Base-by-base conservation (phyloP, 108 stramenopile species). In the Phaeodactylum tricornutum region DNA sequence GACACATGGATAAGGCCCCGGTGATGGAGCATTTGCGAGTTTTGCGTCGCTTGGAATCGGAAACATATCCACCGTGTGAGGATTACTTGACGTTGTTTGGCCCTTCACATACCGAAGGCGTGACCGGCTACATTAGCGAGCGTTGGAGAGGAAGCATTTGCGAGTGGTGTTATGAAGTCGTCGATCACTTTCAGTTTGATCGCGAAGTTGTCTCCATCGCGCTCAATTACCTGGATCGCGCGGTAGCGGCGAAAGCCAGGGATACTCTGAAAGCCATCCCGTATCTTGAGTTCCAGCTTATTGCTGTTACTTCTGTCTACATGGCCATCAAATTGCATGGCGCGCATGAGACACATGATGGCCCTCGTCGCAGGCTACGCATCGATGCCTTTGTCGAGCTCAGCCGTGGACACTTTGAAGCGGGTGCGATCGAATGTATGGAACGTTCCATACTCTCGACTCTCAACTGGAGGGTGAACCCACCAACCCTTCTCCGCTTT, bases 271-370 rank as follows among this genome's bases (percentile, higher is more conserved):
- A 57, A 29, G 27, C 24, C 2, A 36, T 55, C 43, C 23, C 49
- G 16, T 23, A 58, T 37, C 39, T 59, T 54, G 47, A 65, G 19
- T 64, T 64, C 54, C 81, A 82, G 38, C 59, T 82, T 2, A 24
- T 72, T 34, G 81, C 81, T 27, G 67, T 75, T 5, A 62, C 76
- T 19, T 64, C 60, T 6, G 68, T 82, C 42, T 82, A 72, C 39
- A 71, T 75, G 12, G 76, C 81, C 16, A 63, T 82, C 52, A 82
- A 82, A 47, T 30, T 77, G 5, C 80, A 81, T 41, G 77, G 67
- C 6, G 76, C 77, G 58, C 58, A 55, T 23, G 72, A 67, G 17
- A 29, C 33, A 11, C 21, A 33, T 15, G 43, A 67, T 24, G 56
- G 63, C 19, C 42, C 36, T 16, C 53, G 67, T 19, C 43, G 69